Conservation (phyloP, 225 moss, liverwort and hornwort genomes). For the Antitrichia curtipendula region DNA sequence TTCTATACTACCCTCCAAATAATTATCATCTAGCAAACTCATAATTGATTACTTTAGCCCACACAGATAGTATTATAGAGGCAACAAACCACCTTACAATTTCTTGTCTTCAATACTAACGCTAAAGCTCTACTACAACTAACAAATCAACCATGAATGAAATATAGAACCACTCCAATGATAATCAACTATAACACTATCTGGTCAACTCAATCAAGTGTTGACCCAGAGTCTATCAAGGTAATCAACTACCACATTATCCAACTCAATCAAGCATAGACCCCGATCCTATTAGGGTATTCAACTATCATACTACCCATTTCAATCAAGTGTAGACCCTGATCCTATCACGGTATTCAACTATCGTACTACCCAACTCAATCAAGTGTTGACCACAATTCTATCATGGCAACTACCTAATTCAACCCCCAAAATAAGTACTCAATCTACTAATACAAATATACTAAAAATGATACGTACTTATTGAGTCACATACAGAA, state of each 20-base stretch:
- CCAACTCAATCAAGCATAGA: background rate
- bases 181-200: background rate
- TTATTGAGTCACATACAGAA: background rate
- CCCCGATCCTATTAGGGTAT: too few relatives aligned
- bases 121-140: background rate
- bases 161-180: rapidly evolving
- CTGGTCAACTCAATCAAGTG: background rate
- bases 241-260: too few relatives aligned
- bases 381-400: background rate
- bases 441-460: rapidly evolving
- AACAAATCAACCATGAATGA: background rate
- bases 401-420: background rate
- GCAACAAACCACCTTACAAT: rapidly evolving
- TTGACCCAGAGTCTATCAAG: rapidly evolving
- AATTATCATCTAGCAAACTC: background rate
- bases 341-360: too few relatives aligned
- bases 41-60: background rate
- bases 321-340: too few relatives aligned
- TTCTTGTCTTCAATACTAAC: background rate
- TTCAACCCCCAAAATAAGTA: background rate
- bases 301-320: too few relatives aligned
- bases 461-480: rapidly evolving
- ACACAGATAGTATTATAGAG: rapidly evolving
- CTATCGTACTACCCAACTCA: too few relatives aligned
- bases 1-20: background rate